Evolutionary conservation across 148 eudicot species (phyloP), one percentile per base, ranked within the genome.

Genomic region (Rhododendron ferrugineum): DNA sequence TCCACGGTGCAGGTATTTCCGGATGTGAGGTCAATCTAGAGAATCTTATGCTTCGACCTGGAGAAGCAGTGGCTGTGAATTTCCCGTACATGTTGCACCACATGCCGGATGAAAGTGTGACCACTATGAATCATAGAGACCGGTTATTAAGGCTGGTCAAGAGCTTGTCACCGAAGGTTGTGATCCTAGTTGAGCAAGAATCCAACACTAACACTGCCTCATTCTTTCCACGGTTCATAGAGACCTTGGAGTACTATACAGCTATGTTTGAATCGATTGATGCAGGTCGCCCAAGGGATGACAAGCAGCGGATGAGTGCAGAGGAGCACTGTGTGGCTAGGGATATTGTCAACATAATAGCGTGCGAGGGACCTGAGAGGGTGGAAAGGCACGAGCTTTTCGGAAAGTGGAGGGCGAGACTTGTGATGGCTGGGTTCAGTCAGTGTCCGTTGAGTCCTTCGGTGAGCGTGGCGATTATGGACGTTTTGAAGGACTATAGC

Each of bases 21-120:
- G 97, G 98, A 36, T 87, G 93, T 66, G 85, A 91, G 88, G 98
- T 96, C 11, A 70, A 87, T 13, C 87, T 85, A 1, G 95, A 93
- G 50, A 89, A 90, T 86, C 95, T 96, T 5, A 42, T 78, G 16
- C 72, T 92, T 20, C 83, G 68, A 15, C 87, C 84, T 0, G 96
- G 94, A 2, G 99, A 95, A 84, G 97, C 98, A 3, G 26, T 97
- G 87, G 98, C 94, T 0, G 98, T 97, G 74, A 95, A 93, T 37
- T 97, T 97, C 66, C 97, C 99, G 0, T 97, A 86, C 87, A 87
- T 93, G 92, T 68, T 97, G 52, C 99, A 97, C 88, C 99, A 97
- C 91, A 94, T 95, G 95, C 99, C 99, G 0, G 99, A 97, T 23
- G 99, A 97, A 90, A 95, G 99, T 23, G 99, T 97, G 81, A 92